phyloP scores from a whole-genome alignment of 495 filamentous ascomycete species.

The Friedmanniomyces endolithicus region DNA sequence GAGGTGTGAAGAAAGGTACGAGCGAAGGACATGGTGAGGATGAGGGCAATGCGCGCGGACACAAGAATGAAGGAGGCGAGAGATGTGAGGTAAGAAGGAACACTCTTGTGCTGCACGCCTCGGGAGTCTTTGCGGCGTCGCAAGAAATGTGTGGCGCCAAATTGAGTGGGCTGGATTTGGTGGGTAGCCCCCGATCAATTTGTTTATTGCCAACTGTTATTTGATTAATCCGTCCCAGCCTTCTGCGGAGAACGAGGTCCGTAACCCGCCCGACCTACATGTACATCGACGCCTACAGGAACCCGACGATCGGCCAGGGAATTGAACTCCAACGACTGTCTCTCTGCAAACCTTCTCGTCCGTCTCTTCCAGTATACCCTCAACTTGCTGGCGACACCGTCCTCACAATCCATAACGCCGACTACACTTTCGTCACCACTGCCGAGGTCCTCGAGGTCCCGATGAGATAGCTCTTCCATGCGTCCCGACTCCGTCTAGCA shows the following conservation, averaged over 20 bases:
- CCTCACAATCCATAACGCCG: neutral
- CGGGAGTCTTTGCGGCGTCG: neutral
- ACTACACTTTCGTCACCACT: neutral
- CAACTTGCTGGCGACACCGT: neutral
- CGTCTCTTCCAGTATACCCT: neutral
- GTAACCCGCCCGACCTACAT: too few species aligned
- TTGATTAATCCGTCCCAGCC: too few species aligned
- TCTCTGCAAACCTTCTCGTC: too few species aligned
- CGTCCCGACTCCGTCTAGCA: neutral
- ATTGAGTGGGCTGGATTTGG: too few species aligned
- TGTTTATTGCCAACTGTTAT: too few species aligned
- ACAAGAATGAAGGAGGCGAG: neutral
- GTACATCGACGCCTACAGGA: too few species aligned
- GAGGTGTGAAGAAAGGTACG: slow-evolving; percentile 29
- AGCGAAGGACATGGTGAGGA: slow-evolving; percentile 42
- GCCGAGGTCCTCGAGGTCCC: slow-evolving; percentile 2
- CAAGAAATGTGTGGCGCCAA: too few species aligned
- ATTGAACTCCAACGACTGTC: too few species aligned
- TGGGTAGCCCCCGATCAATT: too few species aligned
- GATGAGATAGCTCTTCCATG: neutral
- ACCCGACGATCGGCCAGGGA: too few species aligned
- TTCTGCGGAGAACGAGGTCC: too few species aligned
- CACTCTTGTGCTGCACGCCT: neutral
- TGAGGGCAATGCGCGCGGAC: neutral
- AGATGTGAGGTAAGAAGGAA: slow-evolving; percentile 11